These are phyloP conservation scores for Sugiyamaella castrensis DNA, from an alignment of 1,139 yeast genomes.

Conservation along the genomic window DNA sequence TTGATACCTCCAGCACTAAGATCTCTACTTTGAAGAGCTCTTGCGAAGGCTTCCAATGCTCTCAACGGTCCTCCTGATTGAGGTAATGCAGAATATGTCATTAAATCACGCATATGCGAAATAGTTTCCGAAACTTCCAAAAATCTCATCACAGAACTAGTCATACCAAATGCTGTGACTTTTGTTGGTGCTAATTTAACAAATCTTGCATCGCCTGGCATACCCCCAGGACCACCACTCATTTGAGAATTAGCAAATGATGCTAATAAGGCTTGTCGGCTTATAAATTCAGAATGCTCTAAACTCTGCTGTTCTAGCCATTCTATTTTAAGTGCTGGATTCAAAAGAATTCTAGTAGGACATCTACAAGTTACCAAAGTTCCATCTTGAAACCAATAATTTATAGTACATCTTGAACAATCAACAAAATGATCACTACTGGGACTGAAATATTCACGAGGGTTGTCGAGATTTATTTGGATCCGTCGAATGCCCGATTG, in stretches of 20 bases:
- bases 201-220: constrained; percentile 21
- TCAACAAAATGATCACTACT: constrained; percentile 64
- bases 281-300: constrained; percentile 38
- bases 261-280: constrained; percentile 22
- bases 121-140: constrained; percentile 75
- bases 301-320: constrained; percentile 62
- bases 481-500: constrained; percentile 55
- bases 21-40: constrained; percentile 25
- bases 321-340: constrained; percentile 61
- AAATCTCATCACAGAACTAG: constrained; percentile 60
- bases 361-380: constrained; percentile 63
- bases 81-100: constrained; percentile 50
- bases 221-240: constrained; percentile 1
- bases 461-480: constrained; percentile 58
- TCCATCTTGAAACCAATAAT: constrained; percentile 63
- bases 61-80: constrained; percentile 55
- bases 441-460: constrained; percentile 63
- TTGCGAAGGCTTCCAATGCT: constrained; percentile 53
- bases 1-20: constrained; percentile 13
- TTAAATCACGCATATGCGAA: constrained; percentile 63
- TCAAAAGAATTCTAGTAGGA: constrained; percentile 57
- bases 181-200: constrained; percentile 25
- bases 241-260: constrained; percentile 4
- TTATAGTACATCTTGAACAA: constrained; percentile 45
- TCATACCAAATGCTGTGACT: constrained; percentile 56